phyloP scores from a whole-genome alignment of 2,329 filamentous ascomycete species.

The Orbilia brochopaga region DNA sequence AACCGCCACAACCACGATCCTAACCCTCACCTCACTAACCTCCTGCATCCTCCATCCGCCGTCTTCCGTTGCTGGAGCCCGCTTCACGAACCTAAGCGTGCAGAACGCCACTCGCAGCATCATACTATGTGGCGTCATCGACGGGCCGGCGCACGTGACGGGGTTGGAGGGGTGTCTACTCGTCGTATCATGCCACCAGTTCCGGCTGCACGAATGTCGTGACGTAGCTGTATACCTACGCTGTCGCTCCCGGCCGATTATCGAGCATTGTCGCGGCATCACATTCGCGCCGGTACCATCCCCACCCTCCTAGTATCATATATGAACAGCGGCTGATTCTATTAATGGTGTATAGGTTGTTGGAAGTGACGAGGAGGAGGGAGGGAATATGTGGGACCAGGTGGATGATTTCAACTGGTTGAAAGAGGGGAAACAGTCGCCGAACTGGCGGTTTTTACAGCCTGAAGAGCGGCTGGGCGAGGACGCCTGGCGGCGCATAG shows the following conservation, averaged over 20 bases:
- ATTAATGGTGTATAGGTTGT: neutral
- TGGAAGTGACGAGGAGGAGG: slow-evolving; percentile 48
- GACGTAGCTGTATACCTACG: slow-evolving; percentile 84
- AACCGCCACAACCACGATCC: slow-evolving; percentile 15
- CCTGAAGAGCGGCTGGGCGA: slow-evolving; percentile 67
- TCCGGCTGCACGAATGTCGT: slow-evolving; percentile 85
- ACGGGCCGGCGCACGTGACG: slow-evolving; percentile 83
- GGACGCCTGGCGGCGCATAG: slow-evolving; percentile 66
- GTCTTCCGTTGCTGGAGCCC: slow-evolving; percentile 2
- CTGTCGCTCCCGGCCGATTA: slow-evolving; percentile 84
- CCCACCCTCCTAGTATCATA: too few relatives aligned
- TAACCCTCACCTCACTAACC: slow-evolving; percentile 24
- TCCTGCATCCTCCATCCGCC: slow-evolving; percentile 39
- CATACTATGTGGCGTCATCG: slow-evolving; percentile 77
- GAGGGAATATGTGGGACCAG: slow-evolving; percentile 77
- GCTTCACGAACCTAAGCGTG: slow-evolving; percentile 57
- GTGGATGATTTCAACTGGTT: slow-evolving; percentile 99
- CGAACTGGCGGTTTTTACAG: slow-evolving; percentile 79
- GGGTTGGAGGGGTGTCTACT: slow-evolving; percentile 73
- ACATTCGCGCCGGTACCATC: slow-evolving; percentile 79
- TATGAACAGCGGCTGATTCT: too few relatives aligned
- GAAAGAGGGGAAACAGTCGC: slow-evolving; percentile 75
- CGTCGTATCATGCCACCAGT: slow-evolving; percentile 81
- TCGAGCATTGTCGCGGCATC: slow-evolving; percentile 82
- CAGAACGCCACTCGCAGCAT: slow-evolving; percentile 74